Evolutionary conservation across 495 filamentous ascomycete genomes (phyloP).

Genomic region (Aspergillus heteromorphus): DNA sequence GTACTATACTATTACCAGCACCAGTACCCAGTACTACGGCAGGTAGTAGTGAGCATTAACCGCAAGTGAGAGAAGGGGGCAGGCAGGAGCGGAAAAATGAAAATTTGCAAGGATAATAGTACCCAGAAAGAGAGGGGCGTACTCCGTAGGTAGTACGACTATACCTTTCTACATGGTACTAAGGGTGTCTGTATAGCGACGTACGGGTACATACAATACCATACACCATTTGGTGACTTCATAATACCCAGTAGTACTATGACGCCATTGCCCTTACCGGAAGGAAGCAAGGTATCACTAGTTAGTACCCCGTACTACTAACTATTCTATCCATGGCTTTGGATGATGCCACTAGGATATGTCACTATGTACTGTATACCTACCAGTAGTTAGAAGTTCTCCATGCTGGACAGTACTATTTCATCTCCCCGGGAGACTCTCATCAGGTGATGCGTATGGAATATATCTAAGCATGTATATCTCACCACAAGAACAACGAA

Average conservation of each 20-base stretch:
- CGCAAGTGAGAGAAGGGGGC: too few species aligned
- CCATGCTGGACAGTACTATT: neutral
- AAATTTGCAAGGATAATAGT: too few species aligned
- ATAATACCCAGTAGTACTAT: too few species aligned
- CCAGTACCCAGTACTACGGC: too few species aligned
- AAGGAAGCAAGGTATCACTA: slow-evolving; percentile 10
- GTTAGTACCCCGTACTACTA: neutral
- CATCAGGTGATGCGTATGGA: neutral
- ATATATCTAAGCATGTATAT: too few species aligned
- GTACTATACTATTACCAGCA: neutral
- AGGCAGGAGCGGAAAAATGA: neutral
- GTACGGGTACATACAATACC: too few species aligned
- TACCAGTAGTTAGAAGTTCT: neutral
- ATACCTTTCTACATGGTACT: too few species aligned
- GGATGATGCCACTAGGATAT: neutral
- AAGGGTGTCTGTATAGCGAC: too few species aligned
- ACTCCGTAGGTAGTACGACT: too few species aligned
- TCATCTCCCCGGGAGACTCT: neutral
- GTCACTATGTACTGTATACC: neutral
- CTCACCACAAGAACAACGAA: neutral
- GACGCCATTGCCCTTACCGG: slow-evolving; percentile 13
- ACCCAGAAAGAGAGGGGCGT: too few species aligned
- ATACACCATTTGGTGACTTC: too few species aligned
- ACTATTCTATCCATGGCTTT: neutral
- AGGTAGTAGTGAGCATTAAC: too few species aligned